Conservation (phyloP, 768 basidiomycete species). For the Calocera viscosa region DNA sequence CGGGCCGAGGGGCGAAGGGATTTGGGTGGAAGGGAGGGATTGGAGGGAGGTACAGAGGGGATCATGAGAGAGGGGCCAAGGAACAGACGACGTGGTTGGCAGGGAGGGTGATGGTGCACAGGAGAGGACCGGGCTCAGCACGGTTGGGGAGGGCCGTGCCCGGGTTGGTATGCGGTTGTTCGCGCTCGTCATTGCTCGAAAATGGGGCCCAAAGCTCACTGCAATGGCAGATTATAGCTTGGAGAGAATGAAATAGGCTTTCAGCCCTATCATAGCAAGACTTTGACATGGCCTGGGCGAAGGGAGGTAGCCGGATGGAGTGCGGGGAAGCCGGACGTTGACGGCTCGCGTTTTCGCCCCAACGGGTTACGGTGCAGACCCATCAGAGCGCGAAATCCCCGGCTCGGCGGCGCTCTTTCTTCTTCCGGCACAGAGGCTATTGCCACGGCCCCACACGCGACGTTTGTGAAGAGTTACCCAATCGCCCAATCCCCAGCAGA, state of each 20-base stretch:
- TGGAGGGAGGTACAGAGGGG: neutral
- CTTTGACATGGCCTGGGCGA: too few relatives aligned
- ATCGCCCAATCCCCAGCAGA: slow-evolving; percentile 1
- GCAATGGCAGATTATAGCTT: too few relatives aligned
- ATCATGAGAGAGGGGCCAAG: neutral
- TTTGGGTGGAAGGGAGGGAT: neutral
- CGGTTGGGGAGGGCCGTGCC: neutral
- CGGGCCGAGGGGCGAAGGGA: neutral
- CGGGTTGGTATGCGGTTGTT: neutral
- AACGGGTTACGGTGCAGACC: neutral
- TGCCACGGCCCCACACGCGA: slow-evolving; percentile 1
- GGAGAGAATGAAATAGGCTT: too few relatives aligned
- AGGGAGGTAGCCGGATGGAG: neutral
- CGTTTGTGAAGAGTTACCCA: neutral
- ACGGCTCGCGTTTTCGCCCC: neutral
- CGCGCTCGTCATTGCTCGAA: neutral
- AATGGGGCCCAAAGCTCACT: neutral
- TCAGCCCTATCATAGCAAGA: too few relatives aligned
- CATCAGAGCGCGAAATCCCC: neutral
- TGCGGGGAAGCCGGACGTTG: neutral
- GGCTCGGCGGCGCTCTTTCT: neutral
- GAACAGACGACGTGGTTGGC: neutral
- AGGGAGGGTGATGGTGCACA: neutral
- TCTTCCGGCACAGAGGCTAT: neutral
- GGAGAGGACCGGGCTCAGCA: neutral